These are phyloP conservation scores for Circinella umbellata DNA, from an alignment of 371 early-diverging fungal genomes.

Conservation along the genomic window DNA sequence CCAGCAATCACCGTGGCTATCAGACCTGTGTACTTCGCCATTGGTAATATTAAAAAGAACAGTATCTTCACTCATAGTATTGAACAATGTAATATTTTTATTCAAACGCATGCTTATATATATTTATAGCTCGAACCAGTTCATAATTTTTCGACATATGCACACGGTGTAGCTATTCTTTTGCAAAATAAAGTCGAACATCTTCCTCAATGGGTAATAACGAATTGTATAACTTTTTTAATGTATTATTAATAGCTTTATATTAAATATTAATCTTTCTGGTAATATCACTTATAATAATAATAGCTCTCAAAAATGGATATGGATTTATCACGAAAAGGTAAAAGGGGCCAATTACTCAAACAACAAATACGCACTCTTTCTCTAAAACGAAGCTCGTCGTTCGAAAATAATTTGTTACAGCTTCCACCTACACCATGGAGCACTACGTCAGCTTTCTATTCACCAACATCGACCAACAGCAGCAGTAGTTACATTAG, in stretches of 20 bases:
- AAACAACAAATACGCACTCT: neutral
- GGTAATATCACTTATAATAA: neutral
- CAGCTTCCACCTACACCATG: constrained; percentile 9
- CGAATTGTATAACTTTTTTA: neutral
- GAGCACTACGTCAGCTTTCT: constrained; percentile 5
- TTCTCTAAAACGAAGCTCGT: neutral
- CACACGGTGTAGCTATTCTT: constrained; percentile 7
- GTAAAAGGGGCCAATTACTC: neutral
- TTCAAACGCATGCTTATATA: too few relatives aligned
- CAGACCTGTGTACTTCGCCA: constrained; percentile 9
- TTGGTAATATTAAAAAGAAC: constrained; percentile 5
- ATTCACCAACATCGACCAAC: neutral
- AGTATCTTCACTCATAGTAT: too few relatives aligned
- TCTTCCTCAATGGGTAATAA: constrained; percentile 8
- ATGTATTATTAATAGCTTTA: neutral
- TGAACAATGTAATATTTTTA: too few relatives aligned
- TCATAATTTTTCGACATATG: constrained; percentile 7
- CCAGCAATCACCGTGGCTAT: constrained; percentile 1
- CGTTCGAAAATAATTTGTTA: constrained; percentile 1
- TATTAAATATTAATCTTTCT: neutral
- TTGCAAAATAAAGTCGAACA: neutral
- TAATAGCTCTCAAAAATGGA: constrained; percentile 13
- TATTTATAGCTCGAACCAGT: constrained; percentile 16
- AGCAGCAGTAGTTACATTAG: constrained; percentile 8
- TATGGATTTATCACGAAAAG: neutral